A percentile compares a stretch with the other conserved stretches of the same genome.
phyloP scores from a whole-genome alignment of 805 yeast species.

The Candida taoyuanica region DNA sequence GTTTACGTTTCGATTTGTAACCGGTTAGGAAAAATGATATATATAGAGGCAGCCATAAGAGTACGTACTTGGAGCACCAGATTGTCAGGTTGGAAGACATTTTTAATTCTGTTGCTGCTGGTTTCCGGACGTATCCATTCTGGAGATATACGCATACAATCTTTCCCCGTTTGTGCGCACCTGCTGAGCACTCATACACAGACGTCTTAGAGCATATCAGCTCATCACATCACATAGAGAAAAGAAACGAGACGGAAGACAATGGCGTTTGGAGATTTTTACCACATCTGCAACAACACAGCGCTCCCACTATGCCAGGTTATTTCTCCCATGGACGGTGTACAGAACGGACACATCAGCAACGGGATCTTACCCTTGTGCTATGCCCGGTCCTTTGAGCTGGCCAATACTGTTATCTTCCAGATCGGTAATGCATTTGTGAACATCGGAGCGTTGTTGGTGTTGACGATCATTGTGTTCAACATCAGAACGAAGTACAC shows the following conservation, averaged over 20 bases:
- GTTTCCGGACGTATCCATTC: too few relatives aligned
- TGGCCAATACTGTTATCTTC: slow-evolving; percentile 89
- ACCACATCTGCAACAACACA: slow-evolving; percentile 53
- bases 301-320: slow-evolving; percentile 81
- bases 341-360: slow-evolving; percentile 30
- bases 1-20: slow-evolving; percentile 15
- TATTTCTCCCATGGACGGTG: slow-evolving; percentile 45
- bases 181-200: too few relatives aligned
- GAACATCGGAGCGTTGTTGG: slow-evolving; percentile 67
- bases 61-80: too few relatives aligned
- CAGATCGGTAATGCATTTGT: slow-evolving; percentile 85
- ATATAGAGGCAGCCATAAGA: neutral
- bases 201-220: too few relatives aligned
- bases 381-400: slow-evolving; percentile 78
- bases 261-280: slow-evolving; percentile 69
- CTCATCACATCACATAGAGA: too few relatives aligned
- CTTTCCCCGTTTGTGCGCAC: too few relatives aligned
- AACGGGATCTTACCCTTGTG: slow-evolving; percentile 72
- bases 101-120: too few relatives aligned
- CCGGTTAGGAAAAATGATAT: slow-evolving; percentile 1
- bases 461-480: slow-evolving; percentile 66
- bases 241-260: neutral
- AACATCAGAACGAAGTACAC: slow-evolving; percentile 83
- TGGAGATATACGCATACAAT: too few relatives aligned
- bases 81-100: too few relatives aligned